phyloP scores from a whole-genome alignment of 1,284 basidiomycete species.

The Volvariella surrecta region DNA sequence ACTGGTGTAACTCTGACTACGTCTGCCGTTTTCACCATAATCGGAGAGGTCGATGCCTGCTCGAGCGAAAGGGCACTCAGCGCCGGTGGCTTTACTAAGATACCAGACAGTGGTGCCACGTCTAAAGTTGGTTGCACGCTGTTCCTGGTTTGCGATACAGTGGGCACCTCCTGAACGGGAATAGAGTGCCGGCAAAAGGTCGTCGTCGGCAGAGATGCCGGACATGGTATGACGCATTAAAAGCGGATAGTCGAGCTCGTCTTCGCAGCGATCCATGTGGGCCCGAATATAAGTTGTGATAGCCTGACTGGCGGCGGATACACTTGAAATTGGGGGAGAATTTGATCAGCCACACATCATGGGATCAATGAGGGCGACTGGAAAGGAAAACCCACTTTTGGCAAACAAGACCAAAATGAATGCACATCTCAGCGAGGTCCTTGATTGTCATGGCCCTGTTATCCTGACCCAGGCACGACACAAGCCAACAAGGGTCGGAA shows the following conservation, averaged over 20 bases:
- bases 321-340: slow-evolving; percentile 36
- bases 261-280: slow-evolving; percentile 61
- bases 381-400: slow-evolving; percentile 51
- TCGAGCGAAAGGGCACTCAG: too few relatives aligned
- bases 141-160: slow-evolving; percentile 32
- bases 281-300: slow-evolving; percentile 71
- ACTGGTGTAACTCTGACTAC: too few relatives aligned
- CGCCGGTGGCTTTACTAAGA: too few relatives aligned
- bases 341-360: slow-evolving; percentile 12
- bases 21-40: too few relatives aligned
- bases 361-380: slow-evolving; percentile 9
- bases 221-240: slow-evolving; percentile 64
- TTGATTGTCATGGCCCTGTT: too few relatives aligned
- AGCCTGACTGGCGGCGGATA: slow-evolving; percentile 68
- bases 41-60: too few relatives aligned
- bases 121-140: slow-evolving; percentile 63
- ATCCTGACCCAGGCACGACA: too few relatives aligned
- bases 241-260: slow-evolving; percentile 61
- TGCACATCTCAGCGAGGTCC: too few relatives aligned
- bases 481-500: too few relatives aligned
- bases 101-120: slow-evolving; percentile 75
- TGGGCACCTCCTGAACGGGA: slow-evolving; percentile 63
- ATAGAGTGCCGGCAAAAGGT: slow-evolving; percentile 60
- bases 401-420: slow-evolving; percentile 56
- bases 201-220: slow-evolving; percentile 61